Base-by-base conservation (phyloP, 2,329 filamentous ascomycete species). In the Colletotrichum sp. region DNA sequence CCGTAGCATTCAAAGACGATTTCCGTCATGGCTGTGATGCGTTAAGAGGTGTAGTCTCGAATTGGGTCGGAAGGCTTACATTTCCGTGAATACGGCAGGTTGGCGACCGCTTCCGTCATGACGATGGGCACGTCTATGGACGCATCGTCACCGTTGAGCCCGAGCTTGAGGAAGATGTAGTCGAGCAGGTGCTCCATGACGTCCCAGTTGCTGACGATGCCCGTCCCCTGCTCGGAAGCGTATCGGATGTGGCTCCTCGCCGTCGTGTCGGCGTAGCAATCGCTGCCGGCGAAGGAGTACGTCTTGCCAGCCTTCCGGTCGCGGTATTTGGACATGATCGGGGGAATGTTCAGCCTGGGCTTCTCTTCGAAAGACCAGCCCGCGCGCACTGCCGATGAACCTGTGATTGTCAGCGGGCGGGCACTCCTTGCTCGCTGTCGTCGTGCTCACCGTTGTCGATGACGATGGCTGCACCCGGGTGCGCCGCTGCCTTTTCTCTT, bases 161-260 rank as follows among this genome's bases (percentile, higher is more conserved):
- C 97, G 71, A 99, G 87, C 86, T 98, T 98, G 79, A 98, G 89
- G 84, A 99, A 99, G 57, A 96, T 91, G 84, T 98, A 98, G 86
- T 99, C 97, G 63, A 99, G 86, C 7, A 98, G 90, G 74, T 96
- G 96, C 85, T 99, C 97, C 92, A 98, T 96, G 39, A 96, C 96
- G 84, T 99, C 97, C 96, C 98, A 99, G 83, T 98, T 98, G 84
- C 95, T 96, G 76, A 98, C 92, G 64, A 99, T 94, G 78, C 96
- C 96, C 60, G 94, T 96, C 28, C 96, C 96, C 3, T 94, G 91
- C 83, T 99, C 97, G 80, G 98, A 98, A 2, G 96, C 94, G 83
- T 95, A 94, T 83, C 96, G 94, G 75, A 98, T 93, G 83, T 98
- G 97, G 13, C 96, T 95, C 72, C 95, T 91, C 27, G 97, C 96